Evolutionary conservation across 2,329 filamentous ascomycete genomes (phyloP).

Genomic region (Botrytis porri): DNA sequence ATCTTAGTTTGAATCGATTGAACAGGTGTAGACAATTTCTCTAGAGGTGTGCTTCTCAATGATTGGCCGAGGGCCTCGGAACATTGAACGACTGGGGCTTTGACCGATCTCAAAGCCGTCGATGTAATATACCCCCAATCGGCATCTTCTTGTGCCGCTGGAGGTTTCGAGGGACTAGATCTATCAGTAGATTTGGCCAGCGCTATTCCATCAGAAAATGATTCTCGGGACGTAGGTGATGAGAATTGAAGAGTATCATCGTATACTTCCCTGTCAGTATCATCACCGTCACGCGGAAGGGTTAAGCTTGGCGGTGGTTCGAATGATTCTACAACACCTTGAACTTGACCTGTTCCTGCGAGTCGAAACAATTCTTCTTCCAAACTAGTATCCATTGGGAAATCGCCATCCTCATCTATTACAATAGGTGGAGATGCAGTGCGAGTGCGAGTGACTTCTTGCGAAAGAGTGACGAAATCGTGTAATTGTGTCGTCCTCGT

Average conservation of each 20-base stretch:
- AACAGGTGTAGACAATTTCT: not conserved
- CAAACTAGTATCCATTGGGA: constrained; percentile 30
- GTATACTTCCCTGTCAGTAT: constrained; percentile 29
- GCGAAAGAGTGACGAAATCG: not conserved
- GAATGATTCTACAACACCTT: constrained; percentile 26
- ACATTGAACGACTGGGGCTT: not conserved
- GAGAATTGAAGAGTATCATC: constrained; percentile 34
- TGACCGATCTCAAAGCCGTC: not conserved
- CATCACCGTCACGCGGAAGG: constrained; percentile 20
- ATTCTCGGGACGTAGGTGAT: constrained; percentile 22
- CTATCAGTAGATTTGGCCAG: constrained; percentile 21
- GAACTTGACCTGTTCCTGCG: constrained; percentile 13
- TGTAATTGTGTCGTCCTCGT: not conserved
- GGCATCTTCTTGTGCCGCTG: constrained; percentile 12
- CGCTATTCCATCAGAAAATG: not conserved
- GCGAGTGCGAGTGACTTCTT: not conserved
- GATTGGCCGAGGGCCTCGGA: not conserved
- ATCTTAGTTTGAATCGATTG: not conserved
- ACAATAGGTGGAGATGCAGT: not conserved
- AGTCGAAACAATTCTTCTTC: constrained; percentile 33
- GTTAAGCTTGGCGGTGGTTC: constrained; percentile 27
- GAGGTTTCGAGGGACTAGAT: constrained; percentile 19
- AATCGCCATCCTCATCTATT: constrained; percentile 30
- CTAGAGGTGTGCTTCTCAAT: no score
- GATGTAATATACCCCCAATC: constrained; percentile 8